Evolutionary conservation across 73 alveolate genomes (phyloP).

Genomic region (Symbiodinium natans): DNA sequence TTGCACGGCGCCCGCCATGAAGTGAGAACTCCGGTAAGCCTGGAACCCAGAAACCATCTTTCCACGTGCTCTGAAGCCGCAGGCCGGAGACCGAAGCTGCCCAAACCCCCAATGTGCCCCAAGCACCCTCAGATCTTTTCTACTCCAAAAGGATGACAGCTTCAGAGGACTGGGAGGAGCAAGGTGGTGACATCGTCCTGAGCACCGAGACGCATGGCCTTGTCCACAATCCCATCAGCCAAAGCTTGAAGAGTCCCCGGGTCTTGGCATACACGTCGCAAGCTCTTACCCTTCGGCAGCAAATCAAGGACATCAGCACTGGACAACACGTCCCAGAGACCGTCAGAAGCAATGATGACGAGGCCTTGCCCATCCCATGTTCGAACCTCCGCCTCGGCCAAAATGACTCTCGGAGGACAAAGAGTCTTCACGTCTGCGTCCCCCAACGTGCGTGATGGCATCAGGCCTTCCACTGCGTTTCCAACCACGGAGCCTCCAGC

Average conservation of each 20-base stretch:
- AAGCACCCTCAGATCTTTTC: too few species aligned
- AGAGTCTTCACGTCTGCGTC: neutral
- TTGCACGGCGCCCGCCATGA: too few species aligned
- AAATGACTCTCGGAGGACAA: neutral
- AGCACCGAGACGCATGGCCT: neutral
- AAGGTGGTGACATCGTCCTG: neutral
- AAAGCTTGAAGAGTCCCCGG: neutral
- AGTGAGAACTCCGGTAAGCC: too few species aligned
- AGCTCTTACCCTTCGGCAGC: neutral
- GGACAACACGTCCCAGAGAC: slow-evolving; percentile 3
- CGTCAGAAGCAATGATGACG: neutral
- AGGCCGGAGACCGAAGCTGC: too few species aligned
- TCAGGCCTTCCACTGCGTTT: slow-evolving; percentile 2
- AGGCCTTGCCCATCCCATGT: neutral
- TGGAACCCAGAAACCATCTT: too few species aligned
- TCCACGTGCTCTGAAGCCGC: too few species aligned
- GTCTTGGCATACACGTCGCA: neutral
- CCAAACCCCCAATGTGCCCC: too few species aligned
- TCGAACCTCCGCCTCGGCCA: neutral
- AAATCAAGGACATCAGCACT: neutral
- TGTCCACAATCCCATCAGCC: neutral
- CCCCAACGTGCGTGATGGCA: neutral
- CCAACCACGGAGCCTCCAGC: neutral
- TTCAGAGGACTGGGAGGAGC: neutral
- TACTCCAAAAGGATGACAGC: too few species aligned